Percentiles rank a stretch among this genome's conserved stretches.
Conservation (phyloP, 345 rosid genomes). For the Raphanus sativus region DNA sequence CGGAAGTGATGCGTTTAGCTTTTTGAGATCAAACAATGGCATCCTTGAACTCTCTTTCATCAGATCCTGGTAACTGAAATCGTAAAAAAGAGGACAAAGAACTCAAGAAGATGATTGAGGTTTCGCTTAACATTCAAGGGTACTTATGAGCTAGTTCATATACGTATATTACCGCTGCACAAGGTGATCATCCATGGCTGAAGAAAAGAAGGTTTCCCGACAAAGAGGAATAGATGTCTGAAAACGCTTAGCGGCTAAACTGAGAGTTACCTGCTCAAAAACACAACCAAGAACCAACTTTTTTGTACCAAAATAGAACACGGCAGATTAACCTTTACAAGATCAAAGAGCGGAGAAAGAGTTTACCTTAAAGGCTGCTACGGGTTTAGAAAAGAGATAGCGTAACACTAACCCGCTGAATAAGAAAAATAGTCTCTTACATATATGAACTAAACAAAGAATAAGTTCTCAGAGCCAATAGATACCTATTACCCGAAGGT, state of each 20-base stretch:
- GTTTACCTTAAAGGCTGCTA: conserved; percentile 81
- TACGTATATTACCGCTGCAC: conserved; percentile 55
- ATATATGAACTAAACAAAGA: conserved; percentile 10
- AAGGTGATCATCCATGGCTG: conserved; percentile 73
- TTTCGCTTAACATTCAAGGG: background rate
- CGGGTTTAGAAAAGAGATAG: conserved; percentile 80
- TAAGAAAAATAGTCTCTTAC: conserved; percentile 16
- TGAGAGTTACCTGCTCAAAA: conserved; percentile 66
- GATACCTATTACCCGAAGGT: conserved; percentile 87
- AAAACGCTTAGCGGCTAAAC: conserved; percentile 88
- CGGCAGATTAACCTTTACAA: background rate
- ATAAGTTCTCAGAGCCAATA: background rate
- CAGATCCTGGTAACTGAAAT: conserved; percentile 69
- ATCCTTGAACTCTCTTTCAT: conserved; percentile 76
- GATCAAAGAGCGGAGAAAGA: background rate
- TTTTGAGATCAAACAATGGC: conserved; percentile 79
- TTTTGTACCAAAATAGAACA: background rate
- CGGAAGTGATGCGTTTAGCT: conserved; percentile 84
- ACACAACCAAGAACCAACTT: conserved; percentile 7
- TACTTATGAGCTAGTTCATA: background rate
- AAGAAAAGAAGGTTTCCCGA: conserved; percentile 79
- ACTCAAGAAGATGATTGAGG: background rate
- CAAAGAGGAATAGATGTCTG: conserved; percentile 83
- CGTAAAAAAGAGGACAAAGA: background rate
- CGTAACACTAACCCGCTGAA: conserved; percentile 84